A percentile compares a stretch with the other conserved stretches of the same genome.
Conservation (phyloP, 495 filamentous ascomycete genomes). For the Hypoxylon trugodes region DNA sequence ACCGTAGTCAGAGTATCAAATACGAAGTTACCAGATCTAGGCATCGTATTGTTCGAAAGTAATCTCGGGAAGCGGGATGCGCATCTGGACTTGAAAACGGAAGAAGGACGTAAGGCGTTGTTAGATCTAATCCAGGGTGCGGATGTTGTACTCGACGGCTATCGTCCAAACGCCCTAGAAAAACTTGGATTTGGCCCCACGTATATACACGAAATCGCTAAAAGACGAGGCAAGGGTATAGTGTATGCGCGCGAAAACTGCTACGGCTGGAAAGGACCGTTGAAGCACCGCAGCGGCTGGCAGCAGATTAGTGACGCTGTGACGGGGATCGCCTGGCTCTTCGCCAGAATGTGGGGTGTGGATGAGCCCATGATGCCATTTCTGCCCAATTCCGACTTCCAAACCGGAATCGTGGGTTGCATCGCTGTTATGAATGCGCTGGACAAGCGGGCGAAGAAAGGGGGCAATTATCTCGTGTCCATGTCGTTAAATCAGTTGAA, state of each 20-base stretch:
- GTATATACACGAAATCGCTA: conserved; percentile 59
- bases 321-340: conserved; percentile 62
- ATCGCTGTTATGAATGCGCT: conserved; percentile 64
- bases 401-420: conserved; percentile 62
- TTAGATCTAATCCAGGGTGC: conserved; percentile 57
- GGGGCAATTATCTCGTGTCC: conserved; percentile 64
- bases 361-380: conserved; percentile 67
- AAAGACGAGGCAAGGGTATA: conserved; percentile 55
- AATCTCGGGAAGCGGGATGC: conserved; percentile 67
- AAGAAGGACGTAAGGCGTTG: conserved; percentile 53
- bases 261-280: conserved; percentile 65
- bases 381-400: conserved; percentile 73
- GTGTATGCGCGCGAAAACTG: conserved; percentile 65
- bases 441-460: conserved; percentile 57
- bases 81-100: conserved; percentile 57
- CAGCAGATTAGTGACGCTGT: conserved; percentile 66
- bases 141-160: conserved; percentile 67
- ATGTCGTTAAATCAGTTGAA: conserved; percentile 68
- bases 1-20: conserved; percentile 68
- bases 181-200: conserved; percentile 60
- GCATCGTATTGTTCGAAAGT: conserved; percentile 56
- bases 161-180: conserved; percentile 60
- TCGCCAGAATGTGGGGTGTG: conserved; percentile 66
- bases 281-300: conserved; percentile 61
- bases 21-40: conserved; percentile 60